Percentiles rank a stretch among this genome's conserved stretches.
Evolutionary conservation across 495 filamentous ascomycete species (phyloP).

Genomic region (Xylaria curta): DNA sequence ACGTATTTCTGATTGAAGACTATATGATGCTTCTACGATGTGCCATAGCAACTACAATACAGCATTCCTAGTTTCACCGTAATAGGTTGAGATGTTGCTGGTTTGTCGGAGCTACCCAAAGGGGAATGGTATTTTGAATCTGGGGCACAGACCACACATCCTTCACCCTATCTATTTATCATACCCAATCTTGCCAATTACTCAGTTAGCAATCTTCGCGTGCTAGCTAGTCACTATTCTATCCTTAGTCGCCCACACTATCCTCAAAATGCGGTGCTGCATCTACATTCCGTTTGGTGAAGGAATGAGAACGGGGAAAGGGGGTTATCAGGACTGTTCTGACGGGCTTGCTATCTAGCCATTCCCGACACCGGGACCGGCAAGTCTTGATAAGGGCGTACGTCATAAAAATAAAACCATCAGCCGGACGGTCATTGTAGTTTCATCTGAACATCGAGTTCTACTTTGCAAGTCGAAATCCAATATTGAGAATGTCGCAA

Average conservation of each 20-base stretch:
- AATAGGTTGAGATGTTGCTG: not conserved
- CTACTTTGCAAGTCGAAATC: not conserved
- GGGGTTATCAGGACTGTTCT: not conserved
- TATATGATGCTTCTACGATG: not conserved
- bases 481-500: conserved; percentile 11
- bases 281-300: not conserved
- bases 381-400: conserved; percentile 12
- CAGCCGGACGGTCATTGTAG: not conserved
- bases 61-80: not conserved
- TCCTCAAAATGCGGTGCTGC: not conserved
- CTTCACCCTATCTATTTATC: not conserved
- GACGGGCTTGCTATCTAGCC: not conserved
- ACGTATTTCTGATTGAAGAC: not conserved
- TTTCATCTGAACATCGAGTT: not conserved
- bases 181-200: no score
- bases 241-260: no score
- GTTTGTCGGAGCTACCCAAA: conserved; percentile 21
- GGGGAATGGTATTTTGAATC: not conserved
- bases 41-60: not conserved
- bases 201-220: not conserved
- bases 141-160: no score
- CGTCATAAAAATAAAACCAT: not conserved
- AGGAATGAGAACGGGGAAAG: not conserved
- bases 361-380: conserved; percentile 15
- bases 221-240: not conserved